Evolutionary conservation across 345 rosid genomes (phyloP).

Genomic region (Pelargonium nanum): DNA sequence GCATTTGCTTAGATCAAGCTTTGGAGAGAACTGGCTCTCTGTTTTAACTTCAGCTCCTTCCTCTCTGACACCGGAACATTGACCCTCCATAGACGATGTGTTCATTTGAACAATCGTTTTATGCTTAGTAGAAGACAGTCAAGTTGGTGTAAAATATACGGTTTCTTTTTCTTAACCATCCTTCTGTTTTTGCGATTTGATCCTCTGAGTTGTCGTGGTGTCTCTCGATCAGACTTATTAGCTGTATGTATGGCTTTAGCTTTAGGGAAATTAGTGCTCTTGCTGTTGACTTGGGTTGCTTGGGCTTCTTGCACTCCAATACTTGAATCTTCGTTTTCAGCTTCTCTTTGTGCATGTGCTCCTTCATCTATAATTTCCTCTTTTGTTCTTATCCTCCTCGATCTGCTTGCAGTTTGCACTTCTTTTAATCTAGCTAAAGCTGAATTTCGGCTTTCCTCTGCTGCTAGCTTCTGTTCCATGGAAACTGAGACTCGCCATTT

Average conservation of each 20-base stretch:
- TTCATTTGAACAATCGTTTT: conserved; percentile 16
- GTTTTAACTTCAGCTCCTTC: too few relatives aligned
- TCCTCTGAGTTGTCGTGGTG: conserved; percentile 6
- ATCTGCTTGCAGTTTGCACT: conserved; percentile 1
- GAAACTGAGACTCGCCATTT: conserved; percentile 36
- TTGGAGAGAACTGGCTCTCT: too few relatives aligned
- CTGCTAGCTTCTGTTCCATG: conserved; percentile 34
- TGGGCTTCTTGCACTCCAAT: conserved; percentile 13
- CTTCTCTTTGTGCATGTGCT: too few relatives aligned
- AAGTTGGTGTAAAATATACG: conserved; percentile 18
- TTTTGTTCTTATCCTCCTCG: conserved; percentile 3
- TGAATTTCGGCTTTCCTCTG: conserved; percentile 24
- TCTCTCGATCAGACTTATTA: conserved; percentile 7
- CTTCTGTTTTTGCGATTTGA: conserved; percentile 9
- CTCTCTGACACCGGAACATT: too few relatives aligned
- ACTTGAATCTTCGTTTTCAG: not conserved
- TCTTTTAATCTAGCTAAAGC: conserved; percentile 25
- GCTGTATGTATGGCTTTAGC: conserved; percentile 15
- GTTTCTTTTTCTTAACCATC: conserved; percentile 14
- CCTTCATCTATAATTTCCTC: not conserved
- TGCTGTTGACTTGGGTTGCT: conserved; percentile 7
- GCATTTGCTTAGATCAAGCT: too few relatives aligned
- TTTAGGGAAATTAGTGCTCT: conserved; percentile 17
- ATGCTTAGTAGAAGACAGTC: conserved; percentile 17
- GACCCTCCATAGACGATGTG: too few relatives aligned